Conservation (phyloP, 2,329 filamentous ascomycete genomes). For the Hypoxylon sp. region DNA sequence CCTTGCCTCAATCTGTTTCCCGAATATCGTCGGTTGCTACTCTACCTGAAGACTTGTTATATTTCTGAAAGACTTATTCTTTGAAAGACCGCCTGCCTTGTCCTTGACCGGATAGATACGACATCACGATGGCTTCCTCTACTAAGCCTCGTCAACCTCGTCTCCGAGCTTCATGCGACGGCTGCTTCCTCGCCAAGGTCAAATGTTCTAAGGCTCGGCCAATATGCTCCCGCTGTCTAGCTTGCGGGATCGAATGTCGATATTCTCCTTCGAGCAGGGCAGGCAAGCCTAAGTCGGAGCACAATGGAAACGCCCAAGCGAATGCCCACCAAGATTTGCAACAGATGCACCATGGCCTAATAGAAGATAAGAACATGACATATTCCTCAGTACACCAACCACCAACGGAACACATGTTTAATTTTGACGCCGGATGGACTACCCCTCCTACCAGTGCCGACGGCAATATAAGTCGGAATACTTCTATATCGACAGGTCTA, state of each 20-base stretch:
- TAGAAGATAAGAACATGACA: conserved; percentile 49
- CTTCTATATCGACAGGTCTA: conserved; percentile 52
- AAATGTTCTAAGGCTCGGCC: conserved; percentile 67
- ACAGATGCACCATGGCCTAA: conserved; percentile 42
- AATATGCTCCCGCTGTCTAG: conserved; percentile 64
- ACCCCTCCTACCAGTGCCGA: conserved; percentile 54
- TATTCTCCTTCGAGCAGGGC: conserved; percentile 65
- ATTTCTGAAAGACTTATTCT: conserved; percentile 3
- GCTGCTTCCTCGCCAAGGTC: conserved; percentile 67
- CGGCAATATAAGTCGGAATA: conserved; percentile 50
- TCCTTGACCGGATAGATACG: conserved; percentile 20
- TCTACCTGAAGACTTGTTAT: conserved; percentile 16
- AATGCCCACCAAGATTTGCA: conserved; percentile 38
- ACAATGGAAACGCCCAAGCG: conserved; percentile 32
- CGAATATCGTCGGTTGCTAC: conserved; percentile 24
- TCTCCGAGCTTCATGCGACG: conserved; percentile 64
- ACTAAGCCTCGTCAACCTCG: conserved; percentile 56
- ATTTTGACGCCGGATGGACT: conserved; percentile 55
- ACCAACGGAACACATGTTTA: conserved; percentile 51
- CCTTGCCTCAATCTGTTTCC: conserved; percentile 27
- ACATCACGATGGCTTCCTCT: conserved; percentile 39
- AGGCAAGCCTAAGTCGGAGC: conserved; percentile 61
- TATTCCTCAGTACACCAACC: conserved; percentile 46
- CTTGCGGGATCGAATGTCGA: conserved; percentile 61
- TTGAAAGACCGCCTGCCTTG: conserved; percentile 10